Base-by-base conservation (phyloP, 805 yeast genomes). In the Cyberlindnera sargentensis region DNA sequence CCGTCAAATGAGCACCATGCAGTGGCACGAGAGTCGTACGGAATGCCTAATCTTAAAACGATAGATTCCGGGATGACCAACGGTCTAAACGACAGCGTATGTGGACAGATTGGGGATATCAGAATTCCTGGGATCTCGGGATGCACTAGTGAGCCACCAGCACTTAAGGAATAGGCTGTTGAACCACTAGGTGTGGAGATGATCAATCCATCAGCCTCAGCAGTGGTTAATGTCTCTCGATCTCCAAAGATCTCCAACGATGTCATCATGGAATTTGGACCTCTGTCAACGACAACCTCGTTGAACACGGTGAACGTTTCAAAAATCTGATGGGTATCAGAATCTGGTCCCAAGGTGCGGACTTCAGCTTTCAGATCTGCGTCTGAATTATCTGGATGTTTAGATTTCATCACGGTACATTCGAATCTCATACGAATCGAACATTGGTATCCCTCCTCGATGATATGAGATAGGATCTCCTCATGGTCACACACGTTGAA, bases 171-270 rank as follows among this genome's bases (percentile, higher is more conserved):
- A 51, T 75, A 75, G 2, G 81, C 81, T 0, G 81, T 75, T 4
- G 82, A 76, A 0, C 87, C 87, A 20, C 83, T 78, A 6, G 87
- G 86, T 0, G 86, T 77, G 3, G 83, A 71, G 37, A 78, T 72
- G 9, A 78, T 77, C 9, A 78, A 61, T 2, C 87, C 87, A 58
- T 80, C 87, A 1, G 84, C 84, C 15, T 78, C 79, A 24, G 82
- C 77, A 3, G 82, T 73, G 11, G 86, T 80, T 38, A 80, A 57
- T 28, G 64, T 63, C 37, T 70, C 74, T 49, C 63, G 64, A 49
- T 73, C 76, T 31, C 72, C 71, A 57, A 67, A 74, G 36, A 75
- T 54, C 48, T 75, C 79, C 29, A 75, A 58, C 4, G 73, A 63
- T n/a, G 76, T 70, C 68, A 75, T 72, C 10, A 70, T 67, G 3